Evolutionary conservation across 2,329 filamentous ascomycete genomes (phyloP), one percentile per base, ranked within the genome.

Genomic region (Aspergillus fijiensis): DNA sequence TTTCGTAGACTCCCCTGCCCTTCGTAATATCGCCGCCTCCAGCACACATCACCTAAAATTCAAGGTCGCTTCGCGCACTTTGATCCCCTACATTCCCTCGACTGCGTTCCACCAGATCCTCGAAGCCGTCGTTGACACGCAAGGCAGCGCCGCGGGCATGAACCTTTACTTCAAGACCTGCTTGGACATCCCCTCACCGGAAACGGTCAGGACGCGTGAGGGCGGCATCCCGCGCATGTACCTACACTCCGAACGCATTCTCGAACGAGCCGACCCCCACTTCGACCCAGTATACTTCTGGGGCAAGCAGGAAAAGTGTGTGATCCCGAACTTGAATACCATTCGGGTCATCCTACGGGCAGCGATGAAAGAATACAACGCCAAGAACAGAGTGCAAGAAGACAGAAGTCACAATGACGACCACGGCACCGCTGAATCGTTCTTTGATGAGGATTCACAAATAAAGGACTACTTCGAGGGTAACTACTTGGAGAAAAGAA

Each of bases 91-190:
- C 57, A 67, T 79, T 29, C 70, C 76, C 12, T 66, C 76, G 0
- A 67, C 70, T 3, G 71, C 80, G 5, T 86, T 87, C 76, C 82
- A 85, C 61, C 66, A 69, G 19, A 62, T 86, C 6, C 80, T 89
- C 6, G 75, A 80, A 49, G 84, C 82, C n/a, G 75, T 87, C 9
- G 80, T 84, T 2, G 77, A 81, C 29, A 74, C 75, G 0, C 78
- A 81, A 51, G 82, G 81, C 57, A 81, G 79, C 59, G 58, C 63
- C 10, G 75, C 75, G 35, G 87, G 82, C 60, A 79, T 75, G 59
- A 72, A 67, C 4, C 64, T 86, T 35, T 82, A 83, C 58, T 69
- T 80, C 10, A 72, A 70, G 39, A 86, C 83, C 79, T 82, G 79
- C 55, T 63, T 75, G 35, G 68, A 72, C 48, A 67, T 67, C 21